Base-by-base conservation (phyloP, 2,329 filamentous ascomycete species). In the Nothophaeocryptopus gaeumannii region DNA sequence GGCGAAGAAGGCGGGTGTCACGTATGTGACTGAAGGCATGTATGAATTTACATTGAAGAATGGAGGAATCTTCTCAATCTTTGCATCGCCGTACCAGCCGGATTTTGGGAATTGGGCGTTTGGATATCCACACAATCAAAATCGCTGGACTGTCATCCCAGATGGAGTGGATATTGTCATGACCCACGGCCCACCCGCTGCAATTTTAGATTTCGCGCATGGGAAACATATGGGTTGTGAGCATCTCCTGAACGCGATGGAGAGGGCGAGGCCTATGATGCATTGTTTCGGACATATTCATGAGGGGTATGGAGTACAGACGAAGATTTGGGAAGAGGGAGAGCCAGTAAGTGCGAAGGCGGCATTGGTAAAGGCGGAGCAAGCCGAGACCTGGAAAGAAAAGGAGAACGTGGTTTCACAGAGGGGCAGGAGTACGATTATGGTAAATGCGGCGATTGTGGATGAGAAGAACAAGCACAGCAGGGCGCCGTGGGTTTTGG, bases 201-300 rank as follows among this genome's bases (percentile, higher is more conserved):
- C 50, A 3, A 55, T 62, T 9, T 45, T 68, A 7, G 62, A 64
- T 40, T 26, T 40, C 20, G 32, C 30, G 10, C 34, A 42, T 29
- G 11, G 34, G 9, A 30, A 50, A 29, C 15, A 36, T 33, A 5
- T 39, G 13, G 82, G 82, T 0, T 84, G 82, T 62, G 66, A 72
- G 39, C 72, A 77, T 58, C 66, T 84, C 2, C 67, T 77, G 1
- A 67, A 68, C 1, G 81, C 80, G 0, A 68, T 76, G 1, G 59
- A 67, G 40, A 68, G 78, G 10, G 75, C 72, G 12, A 70, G 67
- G 42, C 81, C 81, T 0, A 63, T 67, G 2, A 43, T 84, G 12
- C 78, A 83, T 61, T 78, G 78, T 52, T 84, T 83, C 59, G 80
- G 80, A 0, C 80, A 83, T 66, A 82, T 83, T 32, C 79, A 82